These are phyloP conservation scores for Chrysanthemum makinoi DNA, from an alignment of 129 eudicot species.

Conservation along the genomic window DNA sequence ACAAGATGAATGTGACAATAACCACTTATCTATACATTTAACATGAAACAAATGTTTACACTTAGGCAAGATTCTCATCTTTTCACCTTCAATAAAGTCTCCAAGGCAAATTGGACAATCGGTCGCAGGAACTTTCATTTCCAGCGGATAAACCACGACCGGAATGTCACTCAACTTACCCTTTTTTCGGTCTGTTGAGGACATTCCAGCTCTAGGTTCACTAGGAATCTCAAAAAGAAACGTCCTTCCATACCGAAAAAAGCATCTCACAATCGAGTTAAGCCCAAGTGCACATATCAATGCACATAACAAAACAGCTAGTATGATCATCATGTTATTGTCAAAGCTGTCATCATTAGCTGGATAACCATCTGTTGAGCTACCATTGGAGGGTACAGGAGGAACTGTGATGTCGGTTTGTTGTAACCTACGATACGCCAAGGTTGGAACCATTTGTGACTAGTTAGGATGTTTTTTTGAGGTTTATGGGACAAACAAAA, in stretches of 20 bases:
- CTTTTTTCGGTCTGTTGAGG: conserved; percentile 35
- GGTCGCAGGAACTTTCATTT: conserved; percentile 37
- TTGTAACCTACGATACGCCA: conserved; percentile 30
- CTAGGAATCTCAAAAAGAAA: conserved; percentile 19
- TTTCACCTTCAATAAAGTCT: conserved; percentile 67
- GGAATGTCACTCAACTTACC: conserved; percentile 57
- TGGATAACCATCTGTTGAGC: conserved; percentile 14
- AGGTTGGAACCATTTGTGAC: conserved; percentile 4
- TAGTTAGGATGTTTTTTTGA: not conserved
- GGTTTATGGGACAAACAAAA: conserved; percentile 10
- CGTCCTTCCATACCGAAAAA: conserved; percentile 40
- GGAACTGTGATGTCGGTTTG: conserved; percentile 36
- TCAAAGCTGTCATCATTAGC: conserved; percentile 46
- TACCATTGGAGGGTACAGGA: conserved; percentile 25
- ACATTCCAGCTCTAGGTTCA: conserved; percentile 22
- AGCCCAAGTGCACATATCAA: conserved; percentile 69
- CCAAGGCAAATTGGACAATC: conserved; percentile 83
- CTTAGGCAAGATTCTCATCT: conserved; percentile 55
- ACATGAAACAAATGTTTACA: conserved; percentile 82
- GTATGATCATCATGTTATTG: conserved; percentile 77
- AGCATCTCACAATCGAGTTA: conserved; percentile 64
- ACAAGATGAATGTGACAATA: conserved; percentile 61
- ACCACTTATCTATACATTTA: conserved; percentile 78
- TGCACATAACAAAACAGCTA: conserved; percentile 69
- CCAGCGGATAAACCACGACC: conserved; percentile 47